Conservation (phyloP, 805 yeast genomes). For the Starmerella stigmatis region DNA sequence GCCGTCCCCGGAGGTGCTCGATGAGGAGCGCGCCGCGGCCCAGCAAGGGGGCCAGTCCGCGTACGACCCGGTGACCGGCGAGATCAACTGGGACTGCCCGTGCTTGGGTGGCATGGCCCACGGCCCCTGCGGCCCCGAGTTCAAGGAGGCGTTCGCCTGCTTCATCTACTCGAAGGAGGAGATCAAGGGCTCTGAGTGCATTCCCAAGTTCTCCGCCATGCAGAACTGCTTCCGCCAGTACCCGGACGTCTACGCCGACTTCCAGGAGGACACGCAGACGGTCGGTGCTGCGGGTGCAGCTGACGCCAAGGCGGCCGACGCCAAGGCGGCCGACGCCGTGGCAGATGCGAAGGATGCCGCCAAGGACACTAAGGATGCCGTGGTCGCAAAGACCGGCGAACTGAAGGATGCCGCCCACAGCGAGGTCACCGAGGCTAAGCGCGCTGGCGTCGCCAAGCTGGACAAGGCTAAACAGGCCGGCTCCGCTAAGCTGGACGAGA, state of each 20-base stretch:
- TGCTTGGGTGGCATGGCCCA: conserved; percentile 98
- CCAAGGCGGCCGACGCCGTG: neutral
- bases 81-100: conserved; percentile 99
- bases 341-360: neutral
- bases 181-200: conserved; percentile 94
- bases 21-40: conserved; percentile 1
- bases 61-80: conserved; percentile 93
- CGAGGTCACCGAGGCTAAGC: neutral
- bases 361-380: neutral
- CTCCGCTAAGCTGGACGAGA: neutral
- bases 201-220: conserved; percentile 82
- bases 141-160: conserved; percentile 88
- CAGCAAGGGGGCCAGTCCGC: conserved; percentile 29
- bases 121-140: conserved; percentile 96
- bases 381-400: conserved; percentile 1
- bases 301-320: neutral
- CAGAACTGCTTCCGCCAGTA: conserved; percentile 85
- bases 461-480: neutral
- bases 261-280: conserved; percentile 49
- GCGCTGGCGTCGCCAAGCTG: neutral
- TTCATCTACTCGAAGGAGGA: conserved; percentile 88
- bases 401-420: conserved; percentile 1
- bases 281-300: neutral
- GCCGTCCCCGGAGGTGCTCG: conserved; percentile 1
- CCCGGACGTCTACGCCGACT: conserved; percentile 88